Conservation (phyloP, 495 filamentous ascomycete genomes). For the Parachaetomium inaequale region DNA sequence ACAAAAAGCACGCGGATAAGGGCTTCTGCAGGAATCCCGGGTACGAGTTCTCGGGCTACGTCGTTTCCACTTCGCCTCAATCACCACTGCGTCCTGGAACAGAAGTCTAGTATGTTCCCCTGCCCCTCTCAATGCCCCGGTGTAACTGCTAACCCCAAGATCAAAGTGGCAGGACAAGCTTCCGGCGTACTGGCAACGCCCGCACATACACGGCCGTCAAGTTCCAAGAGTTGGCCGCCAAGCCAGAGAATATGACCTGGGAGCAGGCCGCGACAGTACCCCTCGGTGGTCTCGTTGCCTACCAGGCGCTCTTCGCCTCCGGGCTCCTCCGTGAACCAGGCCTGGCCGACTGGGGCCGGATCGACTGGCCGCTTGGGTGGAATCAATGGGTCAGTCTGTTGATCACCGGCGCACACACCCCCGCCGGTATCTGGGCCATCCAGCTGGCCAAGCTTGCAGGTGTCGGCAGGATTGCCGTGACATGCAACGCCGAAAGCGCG, state of each 20-base stretch:
- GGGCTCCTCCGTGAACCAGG: constrained; percentile 30
- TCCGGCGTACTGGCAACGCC: constrained; percentile 49
- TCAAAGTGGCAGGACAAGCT: constrained; percentile 22
- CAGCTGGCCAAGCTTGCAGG: constrained; percentile 48
- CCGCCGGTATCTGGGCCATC: constrained; percentile 50
- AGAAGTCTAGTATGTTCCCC: constrained; percentile 42
- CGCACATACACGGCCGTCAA: constrained; percentile 50
- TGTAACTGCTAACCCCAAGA: not conserved
- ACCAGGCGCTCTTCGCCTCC: constrained; percentile 58
- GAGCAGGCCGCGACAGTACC: constrained; percentile 53
- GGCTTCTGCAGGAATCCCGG: constrained; percentile 38
- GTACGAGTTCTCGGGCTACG: constrained; percentile 53
- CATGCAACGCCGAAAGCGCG: constrained; percentile 37
- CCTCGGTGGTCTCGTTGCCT: constrained; percentile 53
- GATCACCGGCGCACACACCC: constrained; percentile 49
- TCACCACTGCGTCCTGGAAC: constrained; percentile 52
- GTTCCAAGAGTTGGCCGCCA: constrained; percentile 49
- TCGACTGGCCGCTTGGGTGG: not conserved
- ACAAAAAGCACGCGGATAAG: not conserved
- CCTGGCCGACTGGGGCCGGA: not conserved
- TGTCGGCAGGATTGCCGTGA: constrained; percentile 41
- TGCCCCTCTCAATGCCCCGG: not conserved
- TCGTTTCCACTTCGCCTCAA: constrained; percentile 45
- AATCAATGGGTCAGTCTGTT: constrained; percentile 39
- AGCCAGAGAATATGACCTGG: constrained; percentile 46